Evolutionary conservation across 768 basidiomycete genomes (phyloP), one percentile per base, ranked within the genome.

Genomic region (Jaapia argillacea): DNA sequence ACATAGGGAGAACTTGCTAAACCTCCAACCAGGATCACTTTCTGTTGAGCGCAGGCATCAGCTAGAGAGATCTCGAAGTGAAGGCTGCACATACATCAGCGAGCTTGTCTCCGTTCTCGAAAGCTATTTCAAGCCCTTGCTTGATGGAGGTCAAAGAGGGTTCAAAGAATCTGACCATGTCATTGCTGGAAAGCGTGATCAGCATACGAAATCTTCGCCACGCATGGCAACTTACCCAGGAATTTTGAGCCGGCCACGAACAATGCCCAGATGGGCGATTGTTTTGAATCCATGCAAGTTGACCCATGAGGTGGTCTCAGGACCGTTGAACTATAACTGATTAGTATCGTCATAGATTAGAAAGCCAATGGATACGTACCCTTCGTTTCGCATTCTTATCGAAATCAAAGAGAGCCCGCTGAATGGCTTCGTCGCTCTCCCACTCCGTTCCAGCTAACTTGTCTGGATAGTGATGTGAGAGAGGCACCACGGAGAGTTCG

Each of bases 21-120:
- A 1, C 60, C 60, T 4, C 60, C 58, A 3, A 59, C 58, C 7
- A 61, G 45, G 14, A 61, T 54, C 4, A 58, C 50, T 54, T 59
- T 58, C 58, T 61, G 37, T 33, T 16, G 33, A 6, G 31, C 33
- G 16, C n/a, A 6, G 6, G 33, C 5, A n/a, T 36, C 33, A 20
- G 20, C 5, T 4, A 13, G 39, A n/a, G 4, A 26, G 16, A 12
- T 16, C 13, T 6, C 7, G 4, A 3, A 5, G 20, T 38, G 20
- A 21, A 4, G n/a, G 13, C 10, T 22, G 24, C 6, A 44, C 49
- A 20, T 22, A 47, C 53, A 42, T 53, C 51, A 3, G 53, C 51
- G 3, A 50, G 18, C 20, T 42, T 40, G 5, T 40, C 44, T 2
- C 51, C 51, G 21, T 54, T 54, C 27, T 54, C 53, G 21, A 54